phyloP scores from a whole-genome alignment of 2,329 filamentous ascomycete genomes.

The Trichoderma sp. region DNA sequence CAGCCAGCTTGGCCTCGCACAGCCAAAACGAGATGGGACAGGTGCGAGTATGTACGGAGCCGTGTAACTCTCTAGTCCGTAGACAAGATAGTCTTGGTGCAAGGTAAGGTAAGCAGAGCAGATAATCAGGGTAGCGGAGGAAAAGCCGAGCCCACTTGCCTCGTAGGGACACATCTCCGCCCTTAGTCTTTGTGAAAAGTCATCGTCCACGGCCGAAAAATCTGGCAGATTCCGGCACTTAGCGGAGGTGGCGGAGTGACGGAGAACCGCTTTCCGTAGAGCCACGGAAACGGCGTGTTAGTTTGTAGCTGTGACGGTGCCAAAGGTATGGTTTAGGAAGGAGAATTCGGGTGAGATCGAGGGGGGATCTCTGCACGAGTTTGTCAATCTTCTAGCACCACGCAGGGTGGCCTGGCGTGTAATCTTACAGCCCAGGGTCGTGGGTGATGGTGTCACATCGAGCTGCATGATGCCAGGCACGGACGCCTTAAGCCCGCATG shows the following conservation, averaged over 20 bases:
- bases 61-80: not conserved
- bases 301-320: not conserved
- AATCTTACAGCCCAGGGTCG: constrained; percentile 1
- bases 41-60: not conserved
- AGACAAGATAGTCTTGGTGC: not conserved
- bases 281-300: not conserved
- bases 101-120: not conserved
- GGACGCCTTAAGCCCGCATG: constrained; percentile 9
- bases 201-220: not conserved
- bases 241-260: constrained; percentile 4
- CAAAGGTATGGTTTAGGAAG: not conserved
- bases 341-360: constrained; percentile 9
- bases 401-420: not conserved
- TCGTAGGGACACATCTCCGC: constrained; percentile 13
- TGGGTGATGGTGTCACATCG: constrained; percentile 7
- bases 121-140: not conserved
- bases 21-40: not conserved
- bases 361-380: not conserved
- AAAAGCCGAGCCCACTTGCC: constrained; percentile 1
- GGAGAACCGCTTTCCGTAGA: not conserved
- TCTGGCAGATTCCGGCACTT: constrained; percentile 5
- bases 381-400: not conserved
- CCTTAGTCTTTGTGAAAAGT: not conserved
- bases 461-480: constrained; percentile 15
- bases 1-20: not conserved